Evolutionary conservation across 129 eudicot genomes (phyloP).

Genomic region (Scalesia atractyloides): DNA sequence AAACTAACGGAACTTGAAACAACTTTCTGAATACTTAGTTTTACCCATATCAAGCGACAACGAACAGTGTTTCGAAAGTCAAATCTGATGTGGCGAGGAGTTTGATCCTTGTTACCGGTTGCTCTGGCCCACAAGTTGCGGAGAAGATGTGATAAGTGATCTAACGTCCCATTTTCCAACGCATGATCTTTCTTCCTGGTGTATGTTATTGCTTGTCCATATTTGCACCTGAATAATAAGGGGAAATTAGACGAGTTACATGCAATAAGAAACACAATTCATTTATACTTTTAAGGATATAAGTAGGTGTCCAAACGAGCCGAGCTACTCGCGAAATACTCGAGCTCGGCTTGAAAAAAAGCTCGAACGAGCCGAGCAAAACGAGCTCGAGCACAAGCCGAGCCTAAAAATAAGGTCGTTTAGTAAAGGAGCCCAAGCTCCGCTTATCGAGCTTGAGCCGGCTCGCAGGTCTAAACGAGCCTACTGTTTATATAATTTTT

Average conservation of each 20-base stretch:
- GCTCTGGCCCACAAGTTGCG: conserved; percentile 79
- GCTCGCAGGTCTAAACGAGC: too few relatives aligned
- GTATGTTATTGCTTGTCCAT: conserved; percentile 77
- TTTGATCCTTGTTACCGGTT: conserved; percentile 35
- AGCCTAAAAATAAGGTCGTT: too few relatives aligned
- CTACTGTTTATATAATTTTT: too few relatives aligned
- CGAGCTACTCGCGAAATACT: too few relatives aligned
- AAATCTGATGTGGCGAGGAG: conserved; percentile 76
- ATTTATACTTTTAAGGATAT: too few relatives aligned
- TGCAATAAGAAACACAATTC: background rate
- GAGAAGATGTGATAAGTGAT: conserved; percentile 59
- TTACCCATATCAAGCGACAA: conserved; percentile 86
- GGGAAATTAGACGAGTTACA: background rate
- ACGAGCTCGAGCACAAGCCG: too few relatives aligned
- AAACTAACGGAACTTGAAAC: conserved; percentile 73
- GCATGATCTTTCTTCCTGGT: conserved; percentile 81
- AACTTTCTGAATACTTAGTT: conserved; percentile 58
- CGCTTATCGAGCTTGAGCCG: too few relatives aligned
- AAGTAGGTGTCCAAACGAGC: too few relatives aligned
- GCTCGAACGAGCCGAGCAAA: too few relatives aligned
- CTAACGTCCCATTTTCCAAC: conserved; percentile 85
- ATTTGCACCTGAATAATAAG: conserved; percentile 65
- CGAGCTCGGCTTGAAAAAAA: too few relatives aligned
- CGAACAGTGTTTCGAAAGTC: conserved; percentile 66
- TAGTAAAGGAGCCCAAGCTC: too few relatives aligned